A percentile compares a stretch with the other conserved stretches of the same genome.
These are phyloP conservation scores for Saccharomyces hybrid DNA, from an alignment of 1,139 yeast genomes.

Conservation along the genomic window DNA sequence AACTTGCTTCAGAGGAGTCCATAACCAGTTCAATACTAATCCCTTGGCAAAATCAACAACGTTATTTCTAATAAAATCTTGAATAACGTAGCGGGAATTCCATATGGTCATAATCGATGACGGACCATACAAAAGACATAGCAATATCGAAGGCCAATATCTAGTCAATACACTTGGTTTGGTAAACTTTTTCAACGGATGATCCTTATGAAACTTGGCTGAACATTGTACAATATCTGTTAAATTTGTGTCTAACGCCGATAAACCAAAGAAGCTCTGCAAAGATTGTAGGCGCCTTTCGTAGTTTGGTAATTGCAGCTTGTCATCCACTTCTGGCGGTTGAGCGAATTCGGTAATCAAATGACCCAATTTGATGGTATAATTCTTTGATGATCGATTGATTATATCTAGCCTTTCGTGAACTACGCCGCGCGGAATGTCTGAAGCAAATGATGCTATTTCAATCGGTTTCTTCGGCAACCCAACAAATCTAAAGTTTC, in stretches of 20 bases:
- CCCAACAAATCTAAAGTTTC: constrained; percentile 15
- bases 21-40: constrained; percentile 74
- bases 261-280: background rate
- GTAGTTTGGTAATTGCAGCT: background rate
- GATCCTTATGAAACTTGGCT: background rate
- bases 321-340: background rate
- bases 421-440: constrained; percentile 10
- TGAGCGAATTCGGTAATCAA: constrained; percentile 14
- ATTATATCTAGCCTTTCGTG: constrained; percentile 9
- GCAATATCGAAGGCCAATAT: constrained; percentile 57
- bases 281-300: background rate
- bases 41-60: constrained; percentile 58
- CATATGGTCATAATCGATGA: constrained; percentile 38
- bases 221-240: constrained; percentile 4
- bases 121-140: constrained; percentile 45
- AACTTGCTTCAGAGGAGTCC: constrained; percentile 69
- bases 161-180: constrained; percentile 47
- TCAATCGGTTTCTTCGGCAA: constrained; percentile 11
- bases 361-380: constrained; percentile 15
- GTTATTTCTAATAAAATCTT: constrained; percentile 50
- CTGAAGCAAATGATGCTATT: constrained; percentile 8
- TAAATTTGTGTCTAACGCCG: background rate
- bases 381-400: constrained; percentile 7
- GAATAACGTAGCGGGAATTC: constrained; percentile 45
- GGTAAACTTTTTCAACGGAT: constrained; percentile 12